Evolutionary conservation across 129 eudicot species (phyloP).

Genomic region (Chrysanthemum lavandulifolium): DNA sequence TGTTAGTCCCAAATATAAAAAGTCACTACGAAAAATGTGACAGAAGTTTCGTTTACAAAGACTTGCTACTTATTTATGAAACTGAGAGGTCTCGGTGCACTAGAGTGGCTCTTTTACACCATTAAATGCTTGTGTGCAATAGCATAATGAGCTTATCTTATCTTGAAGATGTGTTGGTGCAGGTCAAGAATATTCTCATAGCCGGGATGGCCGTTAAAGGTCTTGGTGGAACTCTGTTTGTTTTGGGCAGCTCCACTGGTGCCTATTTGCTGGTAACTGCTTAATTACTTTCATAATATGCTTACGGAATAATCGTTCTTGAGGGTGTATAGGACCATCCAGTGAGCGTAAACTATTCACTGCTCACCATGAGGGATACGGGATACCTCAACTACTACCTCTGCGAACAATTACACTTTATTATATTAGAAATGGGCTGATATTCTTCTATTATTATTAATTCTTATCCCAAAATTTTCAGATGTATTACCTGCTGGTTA

Average conservation of each 20-base stretch:
- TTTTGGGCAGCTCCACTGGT: conserved; percentile 67
- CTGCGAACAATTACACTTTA: not conserved
- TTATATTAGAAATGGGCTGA: not conserved
- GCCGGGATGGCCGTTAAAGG: conserved; percentile 53
- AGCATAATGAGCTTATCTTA: not conserved
- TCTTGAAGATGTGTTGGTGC: conserved; percentile 15
- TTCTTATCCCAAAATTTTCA: conserved; percentile 23
- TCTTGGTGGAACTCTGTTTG: conserved; percentile 69
- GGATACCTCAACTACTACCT: not conserved
- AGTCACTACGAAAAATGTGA: not conserved
- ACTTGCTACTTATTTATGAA: not conserved
- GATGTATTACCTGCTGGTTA: conserved; percentile 47
- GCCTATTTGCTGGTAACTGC: conserved; percentile 67
- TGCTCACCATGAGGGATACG: not conserved
- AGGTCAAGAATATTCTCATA: conserved; percentile 60
- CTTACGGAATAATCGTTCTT: not conserved
- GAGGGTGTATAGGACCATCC: not conserved
- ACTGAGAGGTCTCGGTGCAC: not conserved
- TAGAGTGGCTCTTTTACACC: not conserved
- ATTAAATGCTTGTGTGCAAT: not conserved
- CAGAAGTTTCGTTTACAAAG: not conserved
- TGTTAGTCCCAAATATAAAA: too few species aligned
- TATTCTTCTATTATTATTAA: not conserved
- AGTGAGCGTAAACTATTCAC: too few species aligned
- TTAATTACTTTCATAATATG: not conserved